Evolutionary conservation across 2,329 filamentous ascomycete species (phyloP).

Genomic region (Arachnopeziza araneosa): DNA sequence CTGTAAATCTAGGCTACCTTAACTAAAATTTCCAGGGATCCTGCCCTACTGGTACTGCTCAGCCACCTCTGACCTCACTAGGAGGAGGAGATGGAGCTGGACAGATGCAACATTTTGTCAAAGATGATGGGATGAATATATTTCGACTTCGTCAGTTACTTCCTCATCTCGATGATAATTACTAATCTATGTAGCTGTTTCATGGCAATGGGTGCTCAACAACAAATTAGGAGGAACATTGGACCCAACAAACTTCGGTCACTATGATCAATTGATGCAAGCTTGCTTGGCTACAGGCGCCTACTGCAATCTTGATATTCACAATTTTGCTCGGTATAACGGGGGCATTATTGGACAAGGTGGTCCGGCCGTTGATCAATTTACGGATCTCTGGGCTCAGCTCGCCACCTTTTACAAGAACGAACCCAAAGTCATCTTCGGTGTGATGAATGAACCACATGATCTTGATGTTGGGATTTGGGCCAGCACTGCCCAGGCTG

Average conservation of each 20-base stretch:
- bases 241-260: conserved; percentile 41
- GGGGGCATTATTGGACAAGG: conserved; percentile 59
- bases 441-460: conserved; percentile 58
- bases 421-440: conserved; percentile 50
- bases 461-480: conserved; percentile 42
- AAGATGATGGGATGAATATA: conserved; percentile 48
- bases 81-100: conserved; percentile 20
- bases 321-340: conserved; percentile 56
- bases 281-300: conserved; percentile 51
- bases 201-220: conserved; percentile 55
- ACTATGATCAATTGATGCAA: conserved; percentile 52
- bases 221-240: conserved; percentile 43
- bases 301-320: conserved; percentile 53
- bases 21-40: conserved; percentile 11
- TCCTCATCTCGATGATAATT: conserved; percentile 22
- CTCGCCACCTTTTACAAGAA: conserved; percentile 52
- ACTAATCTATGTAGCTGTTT: conserved; percentile 32
- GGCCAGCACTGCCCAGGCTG: conserved; percentile 54
- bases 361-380: conserved; percentile 52
- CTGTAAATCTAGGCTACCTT: background rate
- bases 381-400: conserved; percentile 53
- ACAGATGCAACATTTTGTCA: conserved; percentile 44
- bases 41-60: conserved; percentile 14
- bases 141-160: conserved; percentile 52
- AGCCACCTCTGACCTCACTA: conserved; percentile 12